Base-by-base conservation (phyloP, 208 protist species). In the Leptomonas pyrrhocoris region DNA sequence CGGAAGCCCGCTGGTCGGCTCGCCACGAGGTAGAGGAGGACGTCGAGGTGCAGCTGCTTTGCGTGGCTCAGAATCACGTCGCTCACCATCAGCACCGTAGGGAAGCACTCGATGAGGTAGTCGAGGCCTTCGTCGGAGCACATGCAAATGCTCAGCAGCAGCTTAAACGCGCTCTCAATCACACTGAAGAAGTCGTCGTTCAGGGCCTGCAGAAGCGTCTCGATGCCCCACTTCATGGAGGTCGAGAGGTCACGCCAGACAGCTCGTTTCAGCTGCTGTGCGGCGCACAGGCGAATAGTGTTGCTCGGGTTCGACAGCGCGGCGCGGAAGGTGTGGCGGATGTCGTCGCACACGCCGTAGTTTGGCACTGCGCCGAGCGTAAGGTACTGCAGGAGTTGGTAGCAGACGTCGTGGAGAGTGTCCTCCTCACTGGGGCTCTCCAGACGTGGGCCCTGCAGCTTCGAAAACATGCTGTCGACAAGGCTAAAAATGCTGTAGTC, bases 271-370 rank as follows among this genome's bases (percentile, higher is more conserved):
- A 96, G 79, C 73, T 93, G 89, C 68, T 69, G 82, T 25, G 79
- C 77, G 9, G 89, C 92, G 76, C 89, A 94, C 53, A 96, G 75
- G 8, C 92, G 89, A 46, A 96, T 86, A 15, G 83, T 54, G 58
- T 84, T 83, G 46, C 80, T 81, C 18, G 80, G 70, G 74, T 92
- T 90, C 28, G 62, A 57, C 28, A 96, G 66, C 25, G 89, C 88
- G 27, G 58, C 67, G 21, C 85, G 88, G 65, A 94, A 85, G 27
- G 77, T 83, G 55, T 89, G 79, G 7, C 92, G 85, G 57, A 96
- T 91, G 54, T 93, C 89, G 34, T 95, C 85, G 82, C 92, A 94
- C 46, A 96, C 89, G 43, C 92, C 92, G 77, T 90, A 94, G 78
- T 96, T 96, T 2, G 92, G 89, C 46, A 96, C 92, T 3, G 86